These are phyloP conservation scores for Fragaria nilgerrensis DNA, from an alignment of 306 rosid genomes.

Conservation along the genomic window DNA sequence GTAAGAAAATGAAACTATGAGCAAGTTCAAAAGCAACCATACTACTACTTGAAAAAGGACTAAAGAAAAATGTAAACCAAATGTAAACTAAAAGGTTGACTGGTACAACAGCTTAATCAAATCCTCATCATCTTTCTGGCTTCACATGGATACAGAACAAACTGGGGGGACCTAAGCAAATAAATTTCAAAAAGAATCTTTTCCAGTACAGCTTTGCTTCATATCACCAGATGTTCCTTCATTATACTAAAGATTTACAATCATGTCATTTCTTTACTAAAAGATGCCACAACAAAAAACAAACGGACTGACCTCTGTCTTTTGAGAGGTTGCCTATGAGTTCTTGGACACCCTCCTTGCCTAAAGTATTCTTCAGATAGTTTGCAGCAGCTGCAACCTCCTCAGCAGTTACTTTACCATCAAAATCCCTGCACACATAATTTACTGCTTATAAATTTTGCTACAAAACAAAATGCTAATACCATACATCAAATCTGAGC, in stretches of 20 bases:
- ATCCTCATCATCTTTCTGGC: not conserved
- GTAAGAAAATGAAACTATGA: not conserved
- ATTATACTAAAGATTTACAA: not conserved
- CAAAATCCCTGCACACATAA: slow-evolving; percentile 68
- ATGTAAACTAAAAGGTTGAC: not conserved
- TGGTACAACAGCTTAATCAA: not conserved
- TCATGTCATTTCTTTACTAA: not conserved
- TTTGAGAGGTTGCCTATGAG: slow-evolving; percentile 86
- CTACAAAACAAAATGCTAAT: not conserved
- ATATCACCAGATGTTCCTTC: not conserved
- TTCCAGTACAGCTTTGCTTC: not conserved
- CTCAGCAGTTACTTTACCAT: slow-evolving; percentile 94
- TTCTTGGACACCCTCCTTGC: slow-evolving; percentile 93
- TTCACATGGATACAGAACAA: not conserved
- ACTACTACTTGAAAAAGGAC: not conserved
- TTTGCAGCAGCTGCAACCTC: slow-evolving; percentile 96
- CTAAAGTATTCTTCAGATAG: slow-evolving; percentile 83
- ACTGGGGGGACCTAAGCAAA: not conserved
- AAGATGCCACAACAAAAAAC: not conserved
- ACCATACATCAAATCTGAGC: not conserved
- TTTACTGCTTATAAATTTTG: not conserved
- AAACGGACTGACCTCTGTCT: slow-evolving; percentile 60
- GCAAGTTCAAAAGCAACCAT: not conserved
- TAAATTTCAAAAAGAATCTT: not conserved
- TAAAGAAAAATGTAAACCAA: not conserved